These are phyloP conservation scores for Vitis rotundifolia DNA, from an alignment of 164 flowering plant species.

Conservation along the genomic window DNA sequence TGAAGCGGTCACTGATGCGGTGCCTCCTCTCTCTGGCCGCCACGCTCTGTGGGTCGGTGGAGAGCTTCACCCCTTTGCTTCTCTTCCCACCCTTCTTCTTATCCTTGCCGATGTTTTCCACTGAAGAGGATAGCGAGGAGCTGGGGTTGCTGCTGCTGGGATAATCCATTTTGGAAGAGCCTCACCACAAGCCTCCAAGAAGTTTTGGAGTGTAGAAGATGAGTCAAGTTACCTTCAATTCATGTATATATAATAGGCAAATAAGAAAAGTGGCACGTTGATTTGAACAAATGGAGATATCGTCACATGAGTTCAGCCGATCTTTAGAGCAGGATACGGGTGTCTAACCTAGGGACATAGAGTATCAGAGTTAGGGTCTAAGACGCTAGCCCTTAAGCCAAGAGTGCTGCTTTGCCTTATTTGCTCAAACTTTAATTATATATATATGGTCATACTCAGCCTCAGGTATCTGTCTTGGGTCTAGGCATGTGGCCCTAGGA, in stretches of 20 bases:
- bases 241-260: not conserved
- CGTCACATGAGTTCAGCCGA: constrained; percentile 33
- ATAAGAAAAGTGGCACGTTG: not conserved
- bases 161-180: not conserved
- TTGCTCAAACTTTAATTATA: too few relatives aligned
- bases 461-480: too few relatives aligned
- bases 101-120: not conserved
- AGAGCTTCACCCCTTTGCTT: constrained; percentile 45
- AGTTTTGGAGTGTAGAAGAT: too few relatives aligned
- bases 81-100: constrained; percentile 17
- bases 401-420: too few relatives aligned
- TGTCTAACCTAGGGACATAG: constrained; percentile 18
- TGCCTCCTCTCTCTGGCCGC: constrained; percentile 81
- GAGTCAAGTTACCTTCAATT: too few relatives aligned
- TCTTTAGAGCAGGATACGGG: constrained; percentile 45
- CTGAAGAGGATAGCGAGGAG: constrained; percentile 10
- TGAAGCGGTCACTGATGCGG: constrained; percentile 77
- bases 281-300: constrained; percentile 6
- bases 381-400: too few relatives aligned
- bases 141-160: not conserved
- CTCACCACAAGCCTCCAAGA: too few relatives aligned
- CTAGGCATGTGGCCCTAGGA: too few relatives aligned
- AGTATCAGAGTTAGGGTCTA: too few relatives aligned
- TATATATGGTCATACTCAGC: not conserved
- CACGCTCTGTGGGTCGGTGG: constrained; percentile 87